Conservation (phyloP, 1,139 yeast genomes). For the Candida neerlandica region DNA sequence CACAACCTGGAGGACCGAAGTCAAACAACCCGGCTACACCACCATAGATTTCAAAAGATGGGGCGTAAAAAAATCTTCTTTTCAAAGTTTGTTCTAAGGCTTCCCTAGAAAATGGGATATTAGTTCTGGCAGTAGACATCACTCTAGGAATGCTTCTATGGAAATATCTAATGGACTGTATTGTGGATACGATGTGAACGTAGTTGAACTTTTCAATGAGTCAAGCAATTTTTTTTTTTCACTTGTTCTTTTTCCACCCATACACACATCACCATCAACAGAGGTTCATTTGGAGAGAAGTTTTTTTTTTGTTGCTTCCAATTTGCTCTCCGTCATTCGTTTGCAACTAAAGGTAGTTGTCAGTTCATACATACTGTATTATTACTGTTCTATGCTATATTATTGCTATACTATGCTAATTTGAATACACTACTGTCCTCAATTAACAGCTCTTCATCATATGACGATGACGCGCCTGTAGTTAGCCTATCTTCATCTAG, state of each 20-base stretch:
- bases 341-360: no score
- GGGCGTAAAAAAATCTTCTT: conserved; percentile 96
- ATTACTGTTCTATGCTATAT: not conserved
- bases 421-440: conserved; percentile 13
- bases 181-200: not conserved
- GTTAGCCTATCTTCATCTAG: conserved; percentile 22
- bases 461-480: conserved; percentile 17
- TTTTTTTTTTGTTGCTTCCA: not conserved
- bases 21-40: conserved; percentile 98
- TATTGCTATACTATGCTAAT: conserved; percentile 13
- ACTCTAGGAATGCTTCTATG: conserved; percentile 15
- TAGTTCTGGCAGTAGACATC: conserved; percentile 30
- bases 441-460: conserved; percentile 34
- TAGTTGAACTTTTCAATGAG: conserved; percentile 1
- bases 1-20: conserved; percentile 99
- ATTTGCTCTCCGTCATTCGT: no score
- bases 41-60: conserved; percentile 96
- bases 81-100: conserved; percentile 86
- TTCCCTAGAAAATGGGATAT: conserved; percentile 72
- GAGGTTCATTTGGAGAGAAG: not conserved
- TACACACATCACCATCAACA: not conserved
- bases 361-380: no score
- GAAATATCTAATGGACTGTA: conserved; percentile 9
- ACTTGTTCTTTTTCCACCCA: not conserved
- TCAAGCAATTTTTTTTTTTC: conserved; percentile 1